A percentile compares a stretch with the other conserved stretches of the same genome.
Conservation (phyloP, 2,329 filamentous ascomycete genomes). For the Hypomyces rosellus region DNA sequence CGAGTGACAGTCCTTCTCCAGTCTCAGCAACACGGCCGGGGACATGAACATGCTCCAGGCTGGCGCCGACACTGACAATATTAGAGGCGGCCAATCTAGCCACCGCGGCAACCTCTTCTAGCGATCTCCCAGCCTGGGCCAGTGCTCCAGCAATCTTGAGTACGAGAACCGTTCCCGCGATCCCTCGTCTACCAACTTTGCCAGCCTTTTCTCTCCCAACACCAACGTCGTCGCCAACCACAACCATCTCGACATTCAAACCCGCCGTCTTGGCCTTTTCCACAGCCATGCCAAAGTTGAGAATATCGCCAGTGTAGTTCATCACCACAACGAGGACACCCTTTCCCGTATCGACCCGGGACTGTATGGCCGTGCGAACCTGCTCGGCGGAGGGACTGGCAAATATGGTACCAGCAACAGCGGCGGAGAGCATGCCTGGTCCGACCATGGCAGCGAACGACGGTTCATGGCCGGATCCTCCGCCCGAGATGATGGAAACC, state of each 20-base stretch:
- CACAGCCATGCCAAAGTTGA: constrained; percentile 90
- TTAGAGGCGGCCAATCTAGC: constrained; percentile 69
- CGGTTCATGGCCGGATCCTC: constrained; percentile 86
- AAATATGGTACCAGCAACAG: constrained; percentile 83
- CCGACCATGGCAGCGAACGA: constrained; percentile 84
- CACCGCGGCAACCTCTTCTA: constrained; percentile 67
- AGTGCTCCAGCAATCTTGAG: constrained; percentile 83
- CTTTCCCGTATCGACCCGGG: constrained; percentile 61
- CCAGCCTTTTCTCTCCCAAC: constrained; percentile 75
- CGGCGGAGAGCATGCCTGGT: constrained; percentile 69
- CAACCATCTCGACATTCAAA: constrained; percentile 75
- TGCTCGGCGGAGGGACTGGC: constrained; percentile 78
- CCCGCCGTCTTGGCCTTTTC: constrained; percentile 84
- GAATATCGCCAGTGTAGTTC: constrained; percentile 87
- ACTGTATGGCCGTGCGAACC: constrained; percentile 67
- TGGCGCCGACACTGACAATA: constrained; percentile 78
- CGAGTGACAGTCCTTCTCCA: constrained; percentile 49
- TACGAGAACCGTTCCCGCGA: constrained; percentile 87
- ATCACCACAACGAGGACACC: constrained; percentile 88
- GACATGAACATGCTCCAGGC: constrained; percentile 86
- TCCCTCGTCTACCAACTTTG: constrained; percentile 87
- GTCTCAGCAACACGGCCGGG: constrained; percentile 63
- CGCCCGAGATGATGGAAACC: constrained; percentile 81
- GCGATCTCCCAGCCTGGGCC: constrained; percentile 60
- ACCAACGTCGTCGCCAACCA: constrained; percentile 87